Conservation (phyloP, 2,329 filamentous ascomycete genomes). For the Trichoderma harzianum region DNA sequence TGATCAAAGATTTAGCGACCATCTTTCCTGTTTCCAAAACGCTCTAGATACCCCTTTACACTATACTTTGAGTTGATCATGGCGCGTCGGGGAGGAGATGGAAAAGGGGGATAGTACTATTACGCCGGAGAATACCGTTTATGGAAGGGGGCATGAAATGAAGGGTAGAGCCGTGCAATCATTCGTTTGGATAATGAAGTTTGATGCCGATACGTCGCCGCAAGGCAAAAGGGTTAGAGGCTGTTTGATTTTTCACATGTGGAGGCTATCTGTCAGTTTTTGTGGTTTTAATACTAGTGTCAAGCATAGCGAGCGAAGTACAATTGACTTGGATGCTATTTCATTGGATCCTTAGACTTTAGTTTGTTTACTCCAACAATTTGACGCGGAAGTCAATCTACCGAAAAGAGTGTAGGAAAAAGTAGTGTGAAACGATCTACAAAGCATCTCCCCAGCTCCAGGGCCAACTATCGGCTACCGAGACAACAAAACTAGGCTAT, state of each 20-base stretch:
- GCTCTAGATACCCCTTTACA: slow-evolving; percentile 20
- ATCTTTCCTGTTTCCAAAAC: slow-evolving; percentile 14
- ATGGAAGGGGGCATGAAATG: not conserved
- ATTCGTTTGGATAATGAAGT: slow-evolving; percentile 12
- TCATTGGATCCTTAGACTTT: not conserved
- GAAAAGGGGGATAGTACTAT: not conserved
- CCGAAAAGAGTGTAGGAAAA: not conserved
- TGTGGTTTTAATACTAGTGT: not conserved
- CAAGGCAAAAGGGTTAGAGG: slow-evolving; percentile 3
- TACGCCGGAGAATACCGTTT: not conserved
- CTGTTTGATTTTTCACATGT: not conserved
- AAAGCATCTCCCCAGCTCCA: not conserved
- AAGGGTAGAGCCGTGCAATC: slow-evolving; percentile 7
- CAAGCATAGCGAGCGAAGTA: not conserved
- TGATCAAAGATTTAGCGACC: not conserved
- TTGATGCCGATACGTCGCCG: slow-evolving; percentile 11
- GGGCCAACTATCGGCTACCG: too few species aligned
- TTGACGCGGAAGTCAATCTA: not conserved
- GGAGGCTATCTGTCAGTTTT: not conserved
- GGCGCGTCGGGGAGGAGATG: not conserved
- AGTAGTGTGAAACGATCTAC: not conserved
- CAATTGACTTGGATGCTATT: not conserved
- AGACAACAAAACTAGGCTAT: not conserved
- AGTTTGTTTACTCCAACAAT: not conserved
- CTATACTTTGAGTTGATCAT: slow-evolving; percentile 8